A percentile compares a stretch with the other conserved stretches of the same genome.
Conservation (phyloP, 257 asterid species). For the Solanum habrochaites region DNA sequence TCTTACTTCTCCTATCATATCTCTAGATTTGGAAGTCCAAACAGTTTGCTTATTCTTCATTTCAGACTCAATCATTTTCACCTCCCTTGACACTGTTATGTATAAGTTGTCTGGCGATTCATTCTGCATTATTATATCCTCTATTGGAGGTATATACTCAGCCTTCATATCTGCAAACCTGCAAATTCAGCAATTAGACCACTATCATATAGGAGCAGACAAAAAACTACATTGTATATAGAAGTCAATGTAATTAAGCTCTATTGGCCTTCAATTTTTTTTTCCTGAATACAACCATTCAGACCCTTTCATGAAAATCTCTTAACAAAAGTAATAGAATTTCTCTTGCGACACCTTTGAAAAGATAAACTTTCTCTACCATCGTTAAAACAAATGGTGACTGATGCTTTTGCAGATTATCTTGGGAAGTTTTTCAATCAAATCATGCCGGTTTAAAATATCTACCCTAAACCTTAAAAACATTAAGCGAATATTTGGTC, state of each 20-base stretch:
- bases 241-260: too few relatives aligned
- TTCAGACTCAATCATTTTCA: conserved; percentile 60
- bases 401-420: conserved; percentile 62
- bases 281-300: too few relatives aligned
- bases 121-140: conserved; percentile 72
- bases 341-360: conserved; percentile 61
- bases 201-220: too few relatives aligned
- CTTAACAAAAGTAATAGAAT: conserved; percentile 50
- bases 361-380: conserved; percentile 59
- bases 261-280: too few relatives aligned
- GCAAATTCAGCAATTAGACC: conserved; percentile 1
- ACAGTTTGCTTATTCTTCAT: conserved; percentile 35
- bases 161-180: conserved; percentile 82
- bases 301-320: too few relatives aligned
- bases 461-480: conserved; percentile 78
- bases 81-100: conserved; percentile 82
- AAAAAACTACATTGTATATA: too few relatives aligned
- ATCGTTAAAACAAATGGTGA: conserved; percentile 68
- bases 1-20: conserved; percentile 78
- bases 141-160: conserved; percentile 76
- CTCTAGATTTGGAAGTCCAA: conserved; percentile 25
- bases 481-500: conserved; percentile 86
- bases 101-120: conserved; percentile 73
- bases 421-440: conserved; percentile 73
- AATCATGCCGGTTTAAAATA: conserved; percentile 68